Evolutionary conservation across 2,329 filamentous ascomycete species (phyloP), one percentile per base, ranked within the genome.

Genomic region (Sphaerostilbella broomeana): DNA sequence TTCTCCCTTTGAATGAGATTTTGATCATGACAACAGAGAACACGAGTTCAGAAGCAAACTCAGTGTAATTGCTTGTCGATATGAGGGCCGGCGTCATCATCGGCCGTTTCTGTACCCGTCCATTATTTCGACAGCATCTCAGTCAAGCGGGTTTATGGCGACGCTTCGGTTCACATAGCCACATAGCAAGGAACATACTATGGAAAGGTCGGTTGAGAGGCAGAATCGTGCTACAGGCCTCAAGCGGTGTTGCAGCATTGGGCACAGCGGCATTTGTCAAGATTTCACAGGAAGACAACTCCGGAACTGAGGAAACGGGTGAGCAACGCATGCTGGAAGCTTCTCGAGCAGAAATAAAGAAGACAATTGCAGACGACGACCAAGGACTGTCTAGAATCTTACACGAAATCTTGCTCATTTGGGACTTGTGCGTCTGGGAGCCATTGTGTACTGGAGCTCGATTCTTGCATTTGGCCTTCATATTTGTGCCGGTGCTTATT

Each of bases 401-500:
- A 33, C 75, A 81, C 47, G 70, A 69, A 10, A 54, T 86, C 19
- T 68, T 81, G 42, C 69, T 87, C 20, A 76, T 83, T 40, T 48
- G 92, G 25, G 86, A 94, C 52, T 45, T 74, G 1, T 86, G 80
- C 54, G 62, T 90, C n/a, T 76, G 75, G 72, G 92, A 98, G 61
- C 90, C 92, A 0, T 60, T 95, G 18, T 88, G 83, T 40, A 98
- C 90, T 0, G 86, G 85, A 1, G 61, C 90, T 32, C 77, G 92
- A n/a, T 94, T 98, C 52, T 61, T 95, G 13, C 86, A 95, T 56
- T 69, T 98, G 5, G 77, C 86, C 33, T 61, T 83, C 43, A 92
- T 98, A 40, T 98, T 98, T 56, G 80, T 95, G 15, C 92, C 92
- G 0, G 88, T 98, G 28, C 79, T 98, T 38, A 59, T 83, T 2